Base-by-base conservation (phyloP, 768 basidiomycete species). In the Lactarius akahatsu region DNA sequence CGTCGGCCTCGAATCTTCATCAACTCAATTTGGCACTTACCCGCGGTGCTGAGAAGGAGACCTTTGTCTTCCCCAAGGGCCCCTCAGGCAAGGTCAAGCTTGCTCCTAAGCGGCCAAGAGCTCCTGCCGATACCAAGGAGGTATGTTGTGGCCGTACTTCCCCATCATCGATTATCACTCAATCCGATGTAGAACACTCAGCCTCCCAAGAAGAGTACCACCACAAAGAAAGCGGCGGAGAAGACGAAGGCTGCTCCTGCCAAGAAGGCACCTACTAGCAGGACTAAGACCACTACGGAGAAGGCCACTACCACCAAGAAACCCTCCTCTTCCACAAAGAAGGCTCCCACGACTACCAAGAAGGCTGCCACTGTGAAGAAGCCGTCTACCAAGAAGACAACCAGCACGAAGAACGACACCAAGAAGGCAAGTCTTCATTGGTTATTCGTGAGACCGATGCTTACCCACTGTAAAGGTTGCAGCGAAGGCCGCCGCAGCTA, bases 31-130 rank as follows among this genome's bases (percentile, higher is more conserved):
- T 78, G 54, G 85, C 86, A 47, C 86, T 89, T 76, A 73, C 77
- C 60, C 76, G 77, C 57, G 87, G 88, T 52, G 77, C 77, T 26
- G 80, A 83, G 68, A 79, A 79, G 60, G 83, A 82, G 40, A 74
- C 78, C 41, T 86, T 89, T 73, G 70, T 77, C 26, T 78, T 88
- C 30, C 88, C 87, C 58, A 88, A 86, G 76, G 87, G 85, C 68
- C 81, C 82, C 2, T 85, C 87, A 26, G 90, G 90, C 62, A 86
- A 89, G 73, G 89, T 93, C 68, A 92, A 90, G 75, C 83, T 92
- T 26, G 83, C 87, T 2, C 82, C 84, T 26, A 89, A 87, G 78
- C 73, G 54, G 13, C 69, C 73, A 56, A 84, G 81, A 71, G 69
- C 78, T 18, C 62, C 68, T 0, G 73, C 69, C 61, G 80, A 79